Evolutionary conservation across 2,329 filamentous ascomycete genomes (phyloP), one percentile per base, ranked within the genome.

Genomic region (Fusarium sp.): DNA sequence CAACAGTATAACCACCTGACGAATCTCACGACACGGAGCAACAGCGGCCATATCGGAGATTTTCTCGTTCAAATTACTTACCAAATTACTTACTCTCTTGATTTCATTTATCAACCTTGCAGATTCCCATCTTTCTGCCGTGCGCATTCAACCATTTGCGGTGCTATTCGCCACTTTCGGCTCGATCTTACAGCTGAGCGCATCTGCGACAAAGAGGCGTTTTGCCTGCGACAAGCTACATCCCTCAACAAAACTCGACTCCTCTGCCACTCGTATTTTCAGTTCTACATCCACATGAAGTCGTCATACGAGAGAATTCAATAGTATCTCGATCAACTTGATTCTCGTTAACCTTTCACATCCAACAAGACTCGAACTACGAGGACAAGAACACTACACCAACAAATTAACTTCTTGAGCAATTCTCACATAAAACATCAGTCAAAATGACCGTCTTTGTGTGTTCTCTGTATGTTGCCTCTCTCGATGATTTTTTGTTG

Each of bases 401-500:
- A 45, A 36, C 45, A 65, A 61, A 45, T 47, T 31, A 45, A 42
- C 49, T 68, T 52, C 52, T 65, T 42, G 68, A 62, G 47, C 52
- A 38, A 52, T 59, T 42, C 35, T 33, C 55, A 52, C 18, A 61
- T 49, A 57, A 70, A 52, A 57, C 56, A 18, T 20, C 62, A 73
- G 70, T 53, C 79, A 82, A 52, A 61, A 83, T 83, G 81, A 83
- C 81, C 17, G 81, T 83, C 76, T 83, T 83, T 69, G 77, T 83
- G 60, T 82, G 80, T 71, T 83, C 81, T 35, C 80, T 83, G 81
- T 83, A 80, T 65, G 81, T 39, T 79, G n/a, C 59, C 35, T 45
- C 41, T 53, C 46, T 63, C 35, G 47, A 33, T 47, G 18, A 38
- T 60, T 62, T 66, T 47, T 46, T 20, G 52, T 22, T 35, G 46